Evolutionary conservation across 441 rosid species (phyloP).

Genomic region (Pelargonium myrrhifolium): DNA sequence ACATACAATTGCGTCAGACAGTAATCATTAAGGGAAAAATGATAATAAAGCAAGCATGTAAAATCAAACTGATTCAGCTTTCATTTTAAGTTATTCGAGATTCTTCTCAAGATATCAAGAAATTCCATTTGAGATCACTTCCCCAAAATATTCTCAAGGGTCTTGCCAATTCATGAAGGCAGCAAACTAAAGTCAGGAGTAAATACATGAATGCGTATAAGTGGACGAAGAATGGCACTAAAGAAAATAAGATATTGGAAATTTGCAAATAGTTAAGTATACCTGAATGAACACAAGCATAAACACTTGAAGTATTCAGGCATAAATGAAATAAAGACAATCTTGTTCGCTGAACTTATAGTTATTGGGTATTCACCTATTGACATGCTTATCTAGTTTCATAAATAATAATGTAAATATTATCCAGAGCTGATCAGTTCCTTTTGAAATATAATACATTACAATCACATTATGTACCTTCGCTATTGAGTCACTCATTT

Average conservation of each 20-base stretch:
- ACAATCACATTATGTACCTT: slow-evolving; percentile 45
- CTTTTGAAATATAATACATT: not conserved
- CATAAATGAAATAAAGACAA: not conserved
- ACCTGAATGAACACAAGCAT: not conserved
- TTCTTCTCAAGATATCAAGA: slow-evolving; percentile 4
- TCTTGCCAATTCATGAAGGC: not conserved
- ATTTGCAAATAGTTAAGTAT: slow-evolving; percentile 1
- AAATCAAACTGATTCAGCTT: slow-evolving; percentile 1
- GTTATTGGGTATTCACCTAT: not conserved
- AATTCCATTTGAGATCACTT: not conserved
- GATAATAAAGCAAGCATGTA: not conserved
- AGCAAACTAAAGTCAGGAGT: not conserved
- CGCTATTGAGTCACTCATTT: slow-evolving; percentile 50
- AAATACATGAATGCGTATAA: slow-evolving; percentile 5
- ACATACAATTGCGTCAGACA: slow-evolving; percentile 9
- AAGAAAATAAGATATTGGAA: not conserved
- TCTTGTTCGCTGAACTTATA: not conserved
- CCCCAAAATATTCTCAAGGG: not conserved
- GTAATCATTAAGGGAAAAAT: not conserved
- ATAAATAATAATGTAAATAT: not conserved
- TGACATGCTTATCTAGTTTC: slow-evolving; percentile 6
- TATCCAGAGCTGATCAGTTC: not conserved
- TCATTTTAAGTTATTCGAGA: not conserved
- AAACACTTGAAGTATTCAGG: not conserved
- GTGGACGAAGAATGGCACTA: not conserved